Evolutionary conservation across 1,139 yeast genomes (phyloP), one percentile per base, ranked within the genome.

Genomic region (Protomyces macrosporus): DNA sequence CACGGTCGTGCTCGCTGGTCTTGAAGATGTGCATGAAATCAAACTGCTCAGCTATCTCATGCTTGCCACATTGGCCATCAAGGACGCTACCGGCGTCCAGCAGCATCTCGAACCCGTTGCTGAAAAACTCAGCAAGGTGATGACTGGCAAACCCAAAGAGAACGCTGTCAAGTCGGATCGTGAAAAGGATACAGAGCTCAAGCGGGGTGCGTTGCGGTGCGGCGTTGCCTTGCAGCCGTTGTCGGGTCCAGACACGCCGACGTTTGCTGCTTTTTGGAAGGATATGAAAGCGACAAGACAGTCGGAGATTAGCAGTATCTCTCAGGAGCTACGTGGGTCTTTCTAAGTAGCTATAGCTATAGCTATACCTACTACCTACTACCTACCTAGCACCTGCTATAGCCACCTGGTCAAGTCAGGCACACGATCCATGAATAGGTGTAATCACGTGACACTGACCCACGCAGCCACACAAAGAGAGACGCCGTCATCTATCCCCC

Each of bases 161-260:
- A 77, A 74, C 53, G 81, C 82, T 12, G 78, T 80, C 36, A 81
- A 81, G 70, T 83, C 81, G 68, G 84, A 81, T 60, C 72, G 79
- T 59, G 84, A 82, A 67, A 78, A 76, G 67, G 79, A 73, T 56
- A 72, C 74, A 36, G 82, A 79, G 66, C 36, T 70, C 9, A 67
- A 66, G 53, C 65, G 70, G 2, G 58, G 69, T 14, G 67, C 64
- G 3, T 45, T 65, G 16, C 59, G 67, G 12, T 61, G 64, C 14
- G 62, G 54, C 12, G 34, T 45, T 3, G 45, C 58, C 3, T 30
- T 63, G 48, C n/a, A 45, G 42, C 30, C 55, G 5, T 14, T 53
- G 34, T 12, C 42, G 10, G 35, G 35, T 32, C 53, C 53, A n/a
- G n/a, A 37, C 5, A 52, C 62, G 55, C 62, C 62, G 23, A 56